Conservation (phyloP, 2,329 filamentous ascomycete genomes). For the Xylariaceae sp. region DNA sequence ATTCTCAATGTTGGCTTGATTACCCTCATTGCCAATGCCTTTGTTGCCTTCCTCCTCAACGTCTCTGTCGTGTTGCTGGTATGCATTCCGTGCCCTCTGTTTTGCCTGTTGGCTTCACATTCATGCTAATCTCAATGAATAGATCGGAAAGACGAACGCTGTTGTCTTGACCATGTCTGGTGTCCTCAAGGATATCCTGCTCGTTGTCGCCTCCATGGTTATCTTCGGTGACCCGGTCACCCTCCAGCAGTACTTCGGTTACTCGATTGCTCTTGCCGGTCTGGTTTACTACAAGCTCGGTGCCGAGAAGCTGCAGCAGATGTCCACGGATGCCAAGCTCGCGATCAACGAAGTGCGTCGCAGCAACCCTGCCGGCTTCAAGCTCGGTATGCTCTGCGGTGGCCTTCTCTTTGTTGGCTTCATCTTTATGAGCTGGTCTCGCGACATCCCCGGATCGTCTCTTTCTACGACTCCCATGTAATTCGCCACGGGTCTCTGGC, state of each 20-base stretch:
- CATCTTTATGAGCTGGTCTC: constrained; percentile 21
- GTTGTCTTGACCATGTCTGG: constrained; percentile 67
- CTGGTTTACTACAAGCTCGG: constrained; percentile 31
- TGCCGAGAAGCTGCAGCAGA: constrained; percentile 26
- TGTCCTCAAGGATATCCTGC: constrained; percentile 68
- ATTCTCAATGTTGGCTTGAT: constrained; percentile 59
- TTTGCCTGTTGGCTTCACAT: neutral
- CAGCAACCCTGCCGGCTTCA: constrained; percentile 23
- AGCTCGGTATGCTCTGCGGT: constrained; percentile 20
- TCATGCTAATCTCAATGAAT: constrained; percentile 4
- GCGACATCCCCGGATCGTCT: constrained; percentile 15
- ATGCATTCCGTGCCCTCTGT: constrained; percentile 35
- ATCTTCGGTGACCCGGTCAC: constrained; percentile 63
- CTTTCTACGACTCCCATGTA: constrained; percentile 15
- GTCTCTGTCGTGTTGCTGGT: constrained; percentile 81
- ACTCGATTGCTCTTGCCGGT: constrained; percentile 51
- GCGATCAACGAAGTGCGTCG: constrained; percentile 22
- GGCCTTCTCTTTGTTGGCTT: constrained; percentile 19
- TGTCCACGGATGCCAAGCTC: constrained; percentile 22
- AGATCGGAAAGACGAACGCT: constrained; percentile 68
- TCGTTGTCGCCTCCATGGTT: constrained; percentile 61
- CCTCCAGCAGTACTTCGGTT: constrained; percentile 62
- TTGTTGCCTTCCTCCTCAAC: constrained; percentile 74
- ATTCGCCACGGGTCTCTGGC: neutral
- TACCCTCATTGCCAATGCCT: constrained; percentile 65